These are phyloP conservation scores for Phaeotremella fagi DNA, from an alignment of 768 basidiomycete species.

Conservation along the genomic window DNA sequence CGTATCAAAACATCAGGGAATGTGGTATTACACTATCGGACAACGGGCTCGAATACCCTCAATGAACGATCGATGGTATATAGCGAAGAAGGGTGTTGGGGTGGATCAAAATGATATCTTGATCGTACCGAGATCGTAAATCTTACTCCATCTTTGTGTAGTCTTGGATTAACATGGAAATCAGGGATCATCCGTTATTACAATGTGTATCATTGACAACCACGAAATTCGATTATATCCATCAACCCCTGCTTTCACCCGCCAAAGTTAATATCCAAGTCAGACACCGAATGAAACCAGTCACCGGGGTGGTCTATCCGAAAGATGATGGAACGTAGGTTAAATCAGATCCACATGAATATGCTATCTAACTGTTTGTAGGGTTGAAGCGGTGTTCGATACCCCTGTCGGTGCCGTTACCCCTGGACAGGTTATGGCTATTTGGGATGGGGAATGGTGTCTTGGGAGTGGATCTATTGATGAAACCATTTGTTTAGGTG, in stretches of 20 bases:
- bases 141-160: too few species aligned
- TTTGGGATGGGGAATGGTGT: slow-evolving; percentile 73
- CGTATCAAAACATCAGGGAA: slow-evolving; percentile 74
- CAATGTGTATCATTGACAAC: slow-evolving; percentile 49
- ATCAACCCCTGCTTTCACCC: slow-evolving; percentile 53
- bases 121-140: slow-evolving; percentile 69
- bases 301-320: slow-evolving; percentile 54
- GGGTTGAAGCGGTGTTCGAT: slow-evolving; percentile 55
- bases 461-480: slow-evolving; percentile 73
- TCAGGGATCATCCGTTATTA: slow-evolving; percentile 62
- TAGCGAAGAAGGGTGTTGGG: slow-evolving; percentile 63
- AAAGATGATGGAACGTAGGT: slow-evolving; percentile 20
- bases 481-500: slow-evolving; percentile 16
- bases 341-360: slow-evolving; percentile 16
- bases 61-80: slow-evolving; percentile 61
- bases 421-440: slow-evolving; percentile 70
- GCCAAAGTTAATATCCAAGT: slow-evolving; percentile 58
- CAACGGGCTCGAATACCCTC: slow-evolving; percentile 69
- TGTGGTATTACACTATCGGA: slow-evolving; percentile 83
- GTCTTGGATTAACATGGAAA: neutral
- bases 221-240: slow-evolving; percentile 67
- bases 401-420: slow-evolving; percentile 65
- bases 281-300: slow-evolving; percentile 63
- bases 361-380: neutral
- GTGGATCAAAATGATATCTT: slow-evolving; percentile 60